phyloP scores from a whole-genome alignment of 805 yeast species.

The Metschnikowia peoriensis region DNA sequence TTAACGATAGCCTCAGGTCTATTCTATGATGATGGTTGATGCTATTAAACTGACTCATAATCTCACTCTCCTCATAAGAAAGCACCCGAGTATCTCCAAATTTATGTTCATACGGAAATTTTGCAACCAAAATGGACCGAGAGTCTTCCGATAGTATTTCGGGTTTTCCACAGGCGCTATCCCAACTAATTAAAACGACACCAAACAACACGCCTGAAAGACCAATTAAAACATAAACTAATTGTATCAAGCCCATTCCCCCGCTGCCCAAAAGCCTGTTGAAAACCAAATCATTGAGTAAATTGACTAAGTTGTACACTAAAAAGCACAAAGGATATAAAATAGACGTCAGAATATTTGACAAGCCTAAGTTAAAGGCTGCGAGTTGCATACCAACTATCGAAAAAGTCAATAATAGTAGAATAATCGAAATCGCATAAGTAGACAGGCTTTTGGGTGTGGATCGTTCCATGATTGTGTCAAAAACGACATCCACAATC shows the following conservation, averaged over 20 bases:
- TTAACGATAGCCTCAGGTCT: neutral
- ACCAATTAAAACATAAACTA: constrained; percentile 46
- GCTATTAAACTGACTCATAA: constrained; percentile 11
- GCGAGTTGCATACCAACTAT: constrained; percentile 71
- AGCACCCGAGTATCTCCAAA: constrained; percentile 8
- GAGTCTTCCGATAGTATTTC: constrained; percentile 5
- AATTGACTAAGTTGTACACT: constrained; percentile 68
- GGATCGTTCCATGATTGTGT: constrained; percentile 32
- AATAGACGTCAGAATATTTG: constrained; percentile 68
- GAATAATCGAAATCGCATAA: constrained; percentile 35
- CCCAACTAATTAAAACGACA: constrained; percentile 64
- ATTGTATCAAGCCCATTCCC: constrained; percentile 45
- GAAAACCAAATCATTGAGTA: constrained; percentile 46
- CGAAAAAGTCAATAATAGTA: constrained; percentile 53
- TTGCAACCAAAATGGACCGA: constrained; percentile 12
- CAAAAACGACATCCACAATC: constrained; percentile 64
- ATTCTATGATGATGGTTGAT: neutral
- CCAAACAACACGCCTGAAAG: constrained; percentile 59
- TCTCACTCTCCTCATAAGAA: constrained; percentile 18
- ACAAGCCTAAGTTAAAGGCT: constrained; percentile 71
- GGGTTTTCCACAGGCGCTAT: constrained; percentile 26
- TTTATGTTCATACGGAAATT: constrained; percentile 19
- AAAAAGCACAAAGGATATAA: constrained; percentile 85
- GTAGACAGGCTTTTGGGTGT: constrained; percentile 28
- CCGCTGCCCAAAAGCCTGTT: constrained; percentile 58